Conservation (phyloP, 2,329 filamentous ascomycete species). For the Xylariaceae sp. region DNA sequence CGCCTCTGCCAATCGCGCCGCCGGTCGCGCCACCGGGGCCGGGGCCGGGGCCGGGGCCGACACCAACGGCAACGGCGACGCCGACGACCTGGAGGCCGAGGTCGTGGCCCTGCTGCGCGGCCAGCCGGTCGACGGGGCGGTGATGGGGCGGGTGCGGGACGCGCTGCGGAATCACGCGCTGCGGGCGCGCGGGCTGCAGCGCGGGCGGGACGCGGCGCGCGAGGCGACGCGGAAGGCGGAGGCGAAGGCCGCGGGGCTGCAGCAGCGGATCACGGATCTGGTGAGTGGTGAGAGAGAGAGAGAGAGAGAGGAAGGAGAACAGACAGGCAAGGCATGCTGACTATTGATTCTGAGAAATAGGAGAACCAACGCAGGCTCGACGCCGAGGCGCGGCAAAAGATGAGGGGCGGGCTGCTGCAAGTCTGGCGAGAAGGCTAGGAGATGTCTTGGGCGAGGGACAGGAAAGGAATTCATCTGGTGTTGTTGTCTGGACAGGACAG, state of each 20-base stretch:
- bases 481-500: no score
- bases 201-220: constrained; percentile 60
- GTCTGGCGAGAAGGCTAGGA: constrained; percentile 17
- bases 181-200: constrained; percentile 51
- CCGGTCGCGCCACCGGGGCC: no score
- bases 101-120: constrained; percentile 32
- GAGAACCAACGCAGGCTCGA: constrained; percentile 12
- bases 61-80: neutral
- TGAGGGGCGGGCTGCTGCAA: constrained; percentile 31
- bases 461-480: no score
- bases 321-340: no score
- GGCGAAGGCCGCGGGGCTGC: constrained; percentile 28
- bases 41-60: neutral
- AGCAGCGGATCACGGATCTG: constrained; percentile 29
- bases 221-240: constrained; percentile 56
- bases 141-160: constrained; percentile 30
- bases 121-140: constrained; percentile 31
- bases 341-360: no score
- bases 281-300: no score
- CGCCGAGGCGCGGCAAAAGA: constrained; percentile 18
- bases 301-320: constrained; percentile 30
- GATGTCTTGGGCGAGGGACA: no score
- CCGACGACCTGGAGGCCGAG: neutral
- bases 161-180: constrained; percentile 50
- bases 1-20: no score